Base-by-base conservation (phyloP, 2,329 filamentous ascomycete genomes). In the Xylaria sp. region DNA sequence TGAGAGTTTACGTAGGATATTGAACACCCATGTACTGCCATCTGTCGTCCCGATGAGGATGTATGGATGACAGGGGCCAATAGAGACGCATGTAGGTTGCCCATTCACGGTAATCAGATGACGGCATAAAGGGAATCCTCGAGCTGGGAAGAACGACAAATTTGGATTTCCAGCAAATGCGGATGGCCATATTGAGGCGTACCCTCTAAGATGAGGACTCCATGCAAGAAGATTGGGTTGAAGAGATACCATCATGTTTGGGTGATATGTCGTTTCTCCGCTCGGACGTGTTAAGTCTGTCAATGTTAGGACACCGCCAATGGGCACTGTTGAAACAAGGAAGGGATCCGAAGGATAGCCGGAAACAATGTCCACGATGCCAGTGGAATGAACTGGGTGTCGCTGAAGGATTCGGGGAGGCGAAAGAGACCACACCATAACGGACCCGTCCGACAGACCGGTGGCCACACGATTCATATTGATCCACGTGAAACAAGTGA, bases 291-390 rank as follows among this genome's bases (percentile, higher is more conserved):
- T 80, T 10, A 89, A 78, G 74, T 89, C 86, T 5, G 86, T 80
- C 10, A 89, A 75, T 25, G 84, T 85, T 25, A 83, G 78, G 25
- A 84, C 81, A 61, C 87, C 87, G 23, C 85, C 86, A 15, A 88
- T 80, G 0, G 87, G 86, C 4, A 83, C 81, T 1, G 86, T 87
- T 7, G 84, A 83, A n/a, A 89, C 79, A 9, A 88, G 74, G 69
- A 85, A 86, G 0, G 87, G 87, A 64, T 85, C 79, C 1, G 86
- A 86, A 4, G 87, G 87, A 69, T 87, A 88, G 23, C 82, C 86
- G 0, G 86, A 85, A 65, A 82, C 81, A 36, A 89, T 81, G 71
- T 89, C 85, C 67, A 88, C 80, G 4, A 89, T 80, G 61, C 82
- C 78, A 57, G 82, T 86, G 67, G 84, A 82, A 72, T 89, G 87